phyloP scores from a whole-genome alignment of 1,284 basidiomycete genomes.

The Ceratobasidium sp. region DNA sequence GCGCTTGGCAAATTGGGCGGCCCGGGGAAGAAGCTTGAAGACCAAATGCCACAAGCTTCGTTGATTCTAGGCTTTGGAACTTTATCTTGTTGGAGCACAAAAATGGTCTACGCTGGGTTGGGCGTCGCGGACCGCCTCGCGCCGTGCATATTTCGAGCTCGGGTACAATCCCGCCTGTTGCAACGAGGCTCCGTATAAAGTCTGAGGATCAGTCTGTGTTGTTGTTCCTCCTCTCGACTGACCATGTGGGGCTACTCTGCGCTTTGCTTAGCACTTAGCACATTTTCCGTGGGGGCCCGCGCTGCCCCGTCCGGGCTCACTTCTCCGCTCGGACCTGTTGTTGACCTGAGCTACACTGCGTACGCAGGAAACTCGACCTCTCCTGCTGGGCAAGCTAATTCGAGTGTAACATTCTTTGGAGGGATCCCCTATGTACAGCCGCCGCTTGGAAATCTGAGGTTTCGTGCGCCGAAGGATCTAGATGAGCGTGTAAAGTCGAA shows the following conservation, averaged over 20 bases:
- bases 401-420: slow-evolving; percentile 66
- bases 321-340: slow-evolving; percentile 39
- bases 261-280: background rate
- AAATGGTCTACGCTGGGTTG: no score
- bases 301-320: background rate
- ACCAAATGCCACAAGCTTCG: no score
- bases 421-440: slow-evolving; percentile 62
- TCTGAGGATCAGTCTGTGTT: no score
- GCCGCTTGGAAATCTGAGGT: slow-evolving; percentile 54
- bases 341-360: slow-evolving; percentile 50
- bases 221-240: background rate
- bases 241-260: background rate
- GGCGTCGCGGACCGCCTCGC: no score
- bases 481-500: slow-evolving; percentile 45
- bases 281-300: background rate
- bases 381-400: slow-evolving; percentile 49
- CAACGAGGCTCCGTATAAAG: no score
- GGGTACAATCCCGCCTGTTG: no score
- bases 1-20: no score
- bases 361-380: slow-evolving; percentile 57
- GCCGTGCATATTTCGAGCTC: no score
- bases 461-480: slow-evolving; percentile 55
- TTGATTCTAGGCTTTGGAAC: no score
- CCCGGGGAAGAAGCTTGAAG: no score
- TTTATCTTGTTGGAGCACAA: no score